Conservation (phyloP, 306 rosid genomes). For the Rosa chinensis region DNA sequence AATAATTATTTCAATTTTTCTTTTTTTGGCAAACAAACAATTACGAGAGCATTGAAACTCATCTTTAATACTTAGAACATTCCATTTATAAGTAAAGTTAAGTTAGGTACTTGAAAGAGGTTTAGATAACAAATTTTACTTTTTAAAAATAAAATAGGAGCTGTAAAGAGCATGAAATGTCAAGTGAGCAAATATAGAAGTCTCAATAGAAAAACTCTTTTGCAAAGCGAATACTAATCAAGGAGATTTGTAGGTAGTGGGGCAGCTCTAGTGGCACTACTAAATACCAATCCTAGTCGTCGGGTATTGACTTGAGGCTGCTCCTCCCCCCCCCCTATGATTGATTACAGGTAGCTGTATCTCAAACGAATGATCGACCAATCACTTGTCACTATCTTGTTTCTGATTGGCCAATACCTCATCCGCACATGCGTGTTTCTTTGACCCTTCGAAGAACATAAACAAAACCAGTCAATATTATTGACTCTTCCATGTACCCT, state of each 20-base stretch:
- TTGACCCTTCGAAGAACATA: conserved; percentile 1
- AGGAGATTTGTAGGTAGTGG: background rate
- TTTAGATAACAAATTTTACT: no score
- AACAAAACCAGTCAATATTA: background rate
- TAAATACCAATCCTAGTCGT: background rate
- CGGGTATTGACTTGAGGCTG: background rate
- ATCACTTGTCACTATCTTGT: background rate
- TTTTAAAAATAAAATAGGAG: no score
- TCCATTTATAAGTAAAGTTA: no score
- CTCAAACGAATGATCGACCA: background rate
- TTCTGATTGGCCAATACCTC: background rate
- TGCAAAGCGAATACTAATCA: background rate
- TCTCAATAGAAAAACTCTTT: no score
- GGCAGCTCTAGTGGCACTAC: background rate
- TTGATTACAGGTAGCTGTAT: background rate
- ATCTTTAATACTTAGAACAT: no score
- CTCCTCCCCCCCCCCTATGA: background rate
- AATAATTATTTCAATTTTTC: no score
- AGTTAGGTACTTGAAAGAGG: no score
- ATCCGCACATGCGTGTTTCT: conserved; percentile 10
- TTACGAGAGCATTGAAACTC: no score
- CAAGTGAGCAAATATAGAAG: no score
- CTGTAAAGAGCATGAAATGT: no score
- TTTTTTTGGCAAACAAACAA: no score
- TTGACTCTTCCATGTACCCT: conserved; percentile 6